Percentiles rank a stretch among this genome's conserved stretches.
These are phyloP conservation scores for Candida ovalis DNA, from an alignment of 805 yeast genomes.

Conservation along the genomic window DNA sequence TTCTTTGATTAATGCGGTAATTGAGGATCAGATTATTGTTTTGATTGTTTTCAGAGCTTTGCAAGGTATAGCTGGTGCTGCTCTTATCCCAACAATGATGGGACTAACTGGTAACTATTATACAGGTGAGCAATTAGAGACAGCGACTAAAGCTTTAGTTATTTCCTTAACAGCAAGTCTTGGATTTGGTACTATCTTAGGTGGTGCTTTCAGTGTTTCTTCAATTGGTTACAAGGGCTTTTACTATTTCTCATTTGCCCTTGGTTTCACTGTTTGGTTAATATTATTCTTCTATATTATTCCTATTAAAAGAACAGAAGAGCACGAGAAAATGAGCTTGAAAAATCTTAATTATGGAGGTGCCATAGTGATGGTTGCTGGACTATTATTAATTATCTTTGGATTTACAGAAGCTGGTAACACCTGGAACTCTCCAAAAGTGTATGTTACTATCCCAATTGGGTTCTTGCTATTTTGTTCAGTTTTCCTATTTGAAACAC, in stretches of 20 bases:
- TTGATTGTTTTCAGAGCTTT: conserved; percentile 41
- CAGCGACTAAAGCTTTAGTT: conserved; percentile 13
- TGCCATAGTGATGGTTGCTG: conserved; percentile 30
- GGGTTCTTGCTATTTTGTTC: conserved; percentile 32
- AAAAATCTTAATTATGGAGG: conserved; percentile 36
- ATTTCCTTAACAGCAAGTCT: conserved; percentile 22
- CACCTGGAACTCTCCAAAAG: conserved; percentile 37
- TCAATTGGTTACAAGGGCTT: conserved; percentile 37
- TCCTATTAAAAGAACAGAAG: conserved; percentile 27
- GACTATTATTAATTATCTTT: conserved; percentile 35
- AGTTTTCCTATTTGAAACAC: conserved; percentile 31
- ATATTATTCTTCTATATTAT: conserved; percentile 24
- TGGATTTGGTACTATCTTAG: conserved; percentile 39
- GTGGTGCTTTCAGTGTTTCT: conserved; percentile 41
- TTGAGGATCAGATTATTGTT: conserved; percentile 31
- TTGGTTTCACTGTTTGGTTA: conserved; percentile 15
- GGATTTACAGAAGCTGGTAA: conserved; percentile 46
- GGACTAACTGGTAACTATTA: conserved; percentile 23
- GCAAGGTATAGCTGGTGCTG: conserved; percentile 43
- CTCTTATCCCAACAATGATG: conserved; percentile 33
- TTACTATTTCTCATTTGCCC: conserved; percentile 37
- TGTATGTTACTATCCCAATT: conserved; percentile 38
- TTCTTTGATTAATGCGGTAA: conserved; percentile 34
- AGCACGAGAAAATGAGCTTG: conserved; percentile 17
- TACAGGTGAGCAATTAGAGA: conserved; percentile 11